phyloP scores from a whole-genome alignment of 106 monocot genomes.

The Alisma plantagoaquatica region DNA sequence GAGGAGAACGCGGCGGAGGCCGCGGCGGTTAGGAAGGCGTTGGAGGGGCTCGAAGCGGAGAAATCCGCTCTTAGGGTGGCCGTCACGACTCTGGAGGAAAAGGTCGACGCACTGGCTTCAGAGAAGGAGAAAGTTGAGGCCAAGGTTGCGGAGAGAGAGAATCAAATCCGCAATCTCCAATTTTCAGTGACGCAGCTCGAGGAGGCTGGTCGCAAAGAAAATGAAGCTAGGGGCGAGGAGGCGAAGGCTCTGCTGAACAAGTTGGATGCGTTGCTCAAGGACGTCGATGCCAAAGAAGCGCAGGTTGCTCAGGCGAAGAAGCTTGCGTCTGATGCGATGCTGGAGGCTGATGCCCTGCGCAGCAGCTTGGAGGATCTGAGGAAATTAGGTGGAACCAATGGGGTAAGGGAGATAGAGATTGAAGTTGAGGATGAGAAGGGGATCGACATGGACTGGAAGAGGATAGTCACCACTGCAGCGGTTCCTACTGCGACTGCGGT shows the following conservation, averaged over 20 bases:
- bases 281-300: constrained; percentile 8
- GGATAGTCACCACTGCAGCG: background rate
- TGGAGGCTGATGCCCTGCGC: constrained; percentile 3
- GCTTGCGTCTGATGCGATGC: background rate
- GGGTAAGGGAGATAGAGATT: background rate
- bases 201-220: background rate
- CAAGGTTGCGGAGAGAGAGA: background rate
- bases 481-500: background rate
- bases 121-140: background rate
- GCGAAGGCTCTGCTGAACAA: constrained; percentile 6
- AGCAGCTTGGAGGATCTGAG: background rate
- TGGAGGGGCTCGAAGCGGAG: background rate
- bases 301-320: background rate
- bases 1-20: constrained; percentile 10
- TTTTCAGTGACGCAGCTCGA: background rate
- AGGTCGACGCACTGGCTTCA: background rate
- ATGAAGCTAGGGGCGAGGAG: background rate
- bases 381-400: background rate
- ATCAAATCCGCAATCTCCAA: too few species aligned
- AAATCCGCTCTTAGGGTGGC: background rate
- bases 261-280: background rate
- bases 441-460: background rate
- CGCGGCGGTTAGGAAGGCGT: background rate
- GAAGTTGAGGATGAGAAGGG: background rate
- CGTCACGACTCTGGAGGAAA: background rate